Evolutionary conservation across 192 early-diverging fungal species (phyloP).

Genomic region (Geosiphon pyriformis): DNA sequence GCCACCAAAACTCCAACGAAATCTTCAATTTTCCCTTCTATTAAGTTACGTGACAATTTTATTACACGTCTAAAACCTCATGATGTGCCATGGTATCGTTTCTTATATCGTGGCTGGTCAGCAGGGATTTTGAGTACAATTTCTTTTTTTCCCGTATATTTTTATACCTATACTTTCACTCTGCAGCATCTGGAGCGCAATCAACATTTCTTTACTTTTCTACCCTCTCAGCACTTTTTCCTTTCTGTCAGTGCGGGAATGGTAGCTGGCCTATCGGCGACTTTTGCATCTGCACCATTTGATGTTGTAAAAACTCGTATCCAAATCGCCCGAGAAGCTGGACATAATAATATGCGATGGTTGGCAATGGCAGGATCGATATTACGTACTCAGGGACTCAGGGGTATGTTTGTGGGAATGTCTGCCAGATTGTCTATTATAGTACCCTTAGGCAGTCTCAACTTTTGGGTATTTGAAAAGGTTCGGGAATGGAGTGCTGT

Average conservation of each 20-base stretch:
- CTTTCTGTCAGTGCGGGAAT: constrained; percentile 23
- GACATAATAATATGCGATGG: constrained; percentile 5
- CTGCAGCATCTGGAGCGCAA: constrained; percentile 4
- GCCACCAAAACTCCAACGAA: too few species aligned
- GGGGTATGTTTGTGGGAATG: constrained; percentile 18
- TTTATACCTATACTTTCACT: constrained; percentile 14
- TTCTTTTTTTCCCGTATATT: constrained; percentile 21
- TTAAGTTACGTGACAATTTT: constrained; percentile 11
- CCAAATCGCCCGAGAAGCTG: constrained; percentile 15
- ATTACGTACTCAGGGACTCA: constrained; percentile 8
- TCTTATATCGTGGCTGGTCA: constrained; percentile 18
- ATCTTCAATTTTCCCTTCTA: too few species aligned
- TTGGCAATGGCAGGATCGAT: constrained; percentile 1
- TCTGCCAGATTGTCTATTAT: constrained; percentile 12
- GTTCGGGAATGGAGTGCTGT: constrained; percentile 19
- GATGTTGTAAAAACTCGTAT: constrained; percentile 28
- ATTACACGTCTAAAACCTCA: constrained; percentile 17
- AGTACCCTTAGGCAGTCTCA: constrained; percentile 20
- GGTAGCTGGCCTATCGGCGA: constrained; percentile 14
- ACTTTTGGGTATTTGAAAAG: constrained; percentile 24
- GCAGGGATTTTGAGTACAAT: constrained; percentile 3
- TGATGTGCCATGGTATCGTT: constrained; percentile 9
- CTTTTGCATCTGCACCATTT: constrained; percentile 19
- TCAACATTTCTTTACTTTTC: neutral
- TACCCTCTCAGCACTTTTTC: constrained; percentile 5